Evolutionary conservation across 495 filamentous ascomycete species (phyloP), one percentile per base, ranked within the genome.

Genomic region (Aspergillus bertholletiae): DNA sequence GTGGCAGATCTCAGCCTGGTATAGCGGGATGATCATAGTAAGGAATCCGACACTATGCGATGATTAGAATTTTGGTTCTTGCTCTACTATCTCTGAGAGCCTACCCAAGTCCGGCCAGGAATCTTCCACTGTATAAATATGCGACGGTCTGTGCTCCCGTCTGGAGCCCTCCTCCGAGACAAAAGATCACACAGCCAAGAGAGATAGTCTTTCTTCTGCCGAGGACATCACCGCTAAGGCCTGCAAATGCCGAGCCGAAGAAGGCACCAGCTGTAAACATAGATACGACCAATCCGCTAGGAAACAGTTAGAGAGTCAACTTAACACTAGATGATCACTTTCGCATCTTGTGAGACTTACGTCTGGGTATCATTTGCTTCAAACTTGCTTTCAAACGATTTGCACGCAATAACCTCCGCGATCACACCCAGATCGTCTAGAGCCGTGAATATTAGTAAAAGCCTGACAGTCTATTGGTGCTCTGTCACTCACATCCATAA

Each of bases 201-300:
- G 69, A 62, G 45, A 77, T 79, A 9, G 75, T 76, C 62, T 60
- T 58, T 53, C 70, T 62, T 63, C 74, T 61, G 21, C 75, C 75
- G 0, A 77, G 55, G 23, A 56, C 58, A 49, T 79, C 75, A 54
- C 71, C 74, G 54, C 47, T 59, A 15, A 68, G 65, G 46, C 75
- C 74, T 21, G 66, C 73, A 20, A 72, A 57, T 13, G 62, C 66
- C 27, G 74, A 62, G 37, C 75, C 74, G 47, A 69, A 62, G 61
- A 76, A 77, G 28, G 74, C 74, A 37, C 74, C 74, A 17, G 61
- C 60, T 0, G 85, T 89, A 68, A 89, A 89, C 43, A 88, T 69
- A 0, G 84, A 84, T 15, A 88, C 85, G 0, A 88, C 85, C 30
- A 85, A 73, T 48, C 85, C 85, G 44, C 82, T 86, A 52, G 2